Conservation (phyloP, 2,329 filamentous ascomycete species). For the Pseudogymnoascus sp. region DNA sequence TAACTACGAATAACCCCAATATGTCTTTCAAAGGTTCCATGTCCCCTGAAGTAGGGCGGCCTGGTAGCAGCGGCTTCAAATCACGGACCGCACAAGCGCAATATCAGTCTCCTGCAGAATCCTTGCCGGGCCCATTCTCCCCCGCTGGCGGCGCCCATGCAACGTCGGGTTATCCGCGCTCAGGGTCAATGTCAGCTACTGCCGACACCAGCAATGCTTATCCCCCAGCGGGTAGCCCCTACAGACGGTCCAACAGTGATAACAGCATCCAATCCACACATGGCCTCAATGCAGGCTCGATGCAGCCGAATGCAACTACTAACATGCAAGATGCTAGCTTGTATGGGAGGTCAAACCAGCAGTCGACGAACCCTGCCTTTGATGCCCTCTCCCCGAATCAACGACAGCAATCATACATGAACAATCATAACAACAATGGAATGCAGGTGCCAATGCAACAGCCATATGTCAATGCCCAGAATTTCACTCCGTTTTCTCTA, state of each 20-base stretch:
- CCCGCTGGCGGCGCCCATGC: slow-evolving; percentile 24
- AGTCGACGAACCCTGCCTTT: background rate
- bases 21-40: slow-evolving; percentile 19
- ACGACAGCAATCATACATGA: slow-evolving; percentile 17
- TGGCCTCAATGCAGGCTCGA: slow-evolving; percentile 11
- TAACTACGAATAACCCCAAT: background rate
- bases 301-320: background rate
- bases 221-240: slow-evolving; percentile 15
- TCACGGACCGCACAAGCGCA: slow-evolving; percentile 23
- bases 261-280: slow-evolving; percentile 21
- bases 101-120: slow-evolving; percentile 28
- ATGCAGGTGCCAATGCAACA: slow-evolving; percentile 13
- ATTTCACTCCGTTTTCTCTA: slow-evolving; percentile 55
- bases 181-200: slow-evolving; percentile 20
- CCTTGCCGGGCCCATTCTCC: slow-evolving; percentile 24
- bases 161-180: slow-evolving; percentile 24
- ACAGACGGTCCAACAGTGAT: slow-evolving; percentile 28
- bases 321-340: slow-evolving; percentile 26
- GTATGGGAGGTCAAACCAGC: background rate
- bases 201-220: slow-evolving; percentile 19
- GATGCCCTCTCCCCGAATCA: slow-evolving; percentile 21
- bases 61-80: slow-evolving; percentile 21
- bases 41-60: slow-evolving; percentile 28
- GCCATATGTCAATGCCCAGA: slow-evolving; percentile 52
- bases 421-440: slow-evolving; percentile 12